A percentile compares a stretch with the other conserved stretches of the same genome.
Conservation (phyloP, 2,329 filamentous ascomycete species). For the Beauveria scarabaeidicola region DNA sequence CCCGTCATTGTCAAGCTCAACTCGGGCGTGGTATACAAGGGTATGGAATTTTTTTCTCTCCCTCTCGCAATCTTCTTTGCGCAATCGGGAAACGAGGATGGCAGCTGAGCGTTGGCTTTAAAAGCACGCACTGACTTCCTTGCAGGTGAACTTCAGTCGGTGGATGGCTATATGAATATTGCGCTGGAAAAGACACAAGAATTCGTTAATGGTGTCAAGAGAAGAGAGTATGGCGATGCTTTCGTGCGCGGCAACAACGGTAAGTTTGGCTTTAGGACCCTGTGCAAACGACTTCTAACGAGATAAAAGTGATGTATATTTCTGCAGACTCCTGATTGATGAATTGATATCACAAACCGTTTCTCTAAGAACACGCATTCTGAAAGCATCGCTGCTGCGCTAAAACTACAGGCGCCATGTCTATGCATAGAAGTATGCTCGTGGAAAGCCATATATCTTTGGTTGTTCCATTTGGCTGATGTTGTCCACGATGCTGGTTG, state of each 20-base stretch:
- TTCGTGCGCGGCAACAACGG: conserved; percentile 96
- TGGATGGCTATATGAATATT: conserved; percentile 99
- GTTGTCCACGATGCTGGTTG: conserved; percentile 48
- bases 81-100: no score
- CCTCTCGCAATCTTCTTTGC: no score
- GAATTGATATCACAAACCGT: not conserved
- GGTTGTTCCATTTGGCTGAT: conserved; percentile 48
- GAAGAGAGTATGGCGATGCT: conserved; percentile 82
- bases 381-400: no score
- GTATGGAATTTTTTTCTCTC: conserved; percentile 34
- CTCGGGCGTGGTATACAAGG: conserved; percentile 97
- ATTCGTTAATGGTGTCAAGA: conserved; percentile 75
- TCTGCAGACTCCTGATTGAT: conserved; percentile 44
- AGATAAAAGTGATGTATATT: conserved; percentile 58
- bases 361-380: no score
- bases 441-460: conserved; percentile 56
- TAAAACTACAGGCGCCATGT: conserved; percentile 35
- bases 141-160: conserved; percentile 84
- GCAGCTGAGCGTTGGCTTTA: not conserved
- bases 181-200: conserved; percentile 93
- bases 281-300: not conserved
- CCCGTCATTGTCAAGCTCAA: conserved; percentile 96
- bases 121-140: conserved; percentile 12
- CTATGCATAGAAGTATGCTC: conserved; percentile 57
- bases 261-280: conserved; percentile 28